Evolutionary conservation across 768 basidiomycete genomes (phyloP), one percentile per base, ranked within the genome.

Genomic region (Tylopilus felleus): DNA sequence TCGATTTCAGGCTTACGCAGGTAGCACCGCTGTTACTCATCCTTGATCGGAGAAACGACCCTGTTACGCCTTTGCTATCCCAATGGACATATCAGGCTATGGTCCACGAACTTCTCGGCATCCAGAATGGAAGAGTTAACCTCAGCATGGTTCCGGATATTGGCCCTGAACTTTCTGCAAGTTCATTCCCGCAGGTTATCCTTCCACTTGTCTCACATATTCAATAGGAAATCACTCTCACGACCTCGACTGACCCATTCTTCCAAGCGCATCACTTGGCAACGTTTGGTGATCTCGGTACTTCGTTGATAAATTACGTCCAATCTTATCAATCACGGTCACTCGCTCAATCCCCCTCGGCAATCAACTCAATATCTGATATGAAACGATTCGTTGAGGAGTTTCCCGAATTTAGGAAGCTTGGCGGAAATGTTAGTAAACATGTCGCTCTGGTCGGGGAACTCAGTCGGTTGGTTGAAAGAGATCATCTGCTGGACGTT

Each of bases 81-180:
- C 97, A 98, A 71, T 98, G 97, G 97, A 98, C 97, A 23, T 98
- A 98, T 73, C 96, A 98, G 69, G 97, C 96, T 1, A 98, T 98
- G 95, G 97, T 98, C 0, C 97, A 99, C 64, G 97, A 98, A 68
- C 76, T 97, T 14, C 73, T 98, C 8, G 88, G 90, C 2, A 97
- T 99, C 43, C 86, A 90, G 57, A 98, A 98, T 65, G 96, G 96
- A 19, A 81, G 97, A 53, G 94, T 98, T 4, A 85, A 92, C 65
- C 71, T 96, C 42, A 83, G 81, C 57, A 74, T 82, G 56, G 92
- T 95, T 33, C 93, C 93, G 14, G 94, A 92, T 60, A 88, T 94
- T 41, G 74, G 80, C 46, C 85, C 90, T 25, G 97, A 99, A 69
- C 77, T 98, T 51, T 82, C 85, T 65, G 95, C 90, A 63, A 58